These are phyloP conservation scores for Akanthomyces uredinophilus DNA, from an alignment of 2,329 filamentous ascomycete species.

Conservation along the genomic window DNA sequence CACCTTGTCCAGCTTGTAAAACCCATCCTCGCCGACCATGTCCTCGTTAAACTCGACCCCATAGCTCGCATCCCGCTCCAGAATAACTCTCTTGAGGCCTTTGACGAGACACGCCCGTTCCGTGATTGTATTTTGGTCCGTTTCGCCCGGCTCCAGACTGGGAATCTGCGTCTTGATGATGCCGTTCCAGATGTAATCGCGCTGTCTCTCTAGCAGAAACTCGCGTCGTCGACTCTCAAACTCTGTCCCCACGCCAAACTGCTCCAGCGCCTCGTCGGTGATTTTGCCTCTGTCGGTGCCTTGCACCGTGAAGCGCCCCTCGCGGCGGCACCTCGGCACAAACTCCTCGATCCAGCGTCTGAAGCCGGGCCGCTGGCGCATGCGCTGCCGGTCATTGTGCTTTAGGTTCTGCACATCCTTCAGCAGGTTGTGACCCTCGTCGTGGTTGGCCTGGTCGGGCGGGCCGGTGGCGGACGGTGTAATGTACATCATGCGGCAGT, in stretches of 20 bases:
- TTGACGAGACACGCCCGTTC: slow-evolving; percentile 33
- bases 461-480: slow-evolving; percentile 21
- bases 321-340: slow-evolving; percentile 45
- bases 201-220: slow-evolving; percentile 38
- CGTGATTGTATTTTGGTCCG: slow-evolving; percentile 21
- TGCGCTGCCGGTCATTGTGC: slow-evolving; percentile 52
- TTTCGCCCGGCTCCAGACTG: slow-evolving; percentile 17
- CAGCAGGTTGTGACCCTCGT: slow-evolving; percentile 11
- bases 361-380: slow-evolving; percentile 52
- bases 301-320: slow-evolving; percentile 30
- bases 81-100: slow-evolving; percentile 45
- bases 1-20: slow-evolving; percentile 40
- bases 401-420: slow-evolving; percentile 37
- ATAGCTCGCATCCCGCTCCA: slow-evolving; percentile 38
- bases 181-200: slow-evolving; percentile 38
- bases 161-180: slow-evolving; percentile 39
- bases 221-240: slow-evolving; percentile 39
- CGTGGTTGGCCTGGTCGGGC: slow-evolving; percentile 3
- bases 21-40: slow-evolving; percentile 33
- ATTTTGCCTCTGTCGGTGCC: slow-evolving; percentile 39
- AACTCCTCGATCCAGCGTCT: slow-evolving; percentile 58
- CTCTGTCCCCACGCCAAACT: slow-evolving; percentile 41
- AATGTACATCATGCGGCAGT: slow-evolving; percentile 54
- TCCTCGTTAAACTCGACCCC: slow-evolving; percentile 25
- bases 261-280: slow-evolving; percentile 46